Evolutionary conservation across 805 yeast species (phyloP).

Genomic region (Lipomyces lipofer): DNA sequence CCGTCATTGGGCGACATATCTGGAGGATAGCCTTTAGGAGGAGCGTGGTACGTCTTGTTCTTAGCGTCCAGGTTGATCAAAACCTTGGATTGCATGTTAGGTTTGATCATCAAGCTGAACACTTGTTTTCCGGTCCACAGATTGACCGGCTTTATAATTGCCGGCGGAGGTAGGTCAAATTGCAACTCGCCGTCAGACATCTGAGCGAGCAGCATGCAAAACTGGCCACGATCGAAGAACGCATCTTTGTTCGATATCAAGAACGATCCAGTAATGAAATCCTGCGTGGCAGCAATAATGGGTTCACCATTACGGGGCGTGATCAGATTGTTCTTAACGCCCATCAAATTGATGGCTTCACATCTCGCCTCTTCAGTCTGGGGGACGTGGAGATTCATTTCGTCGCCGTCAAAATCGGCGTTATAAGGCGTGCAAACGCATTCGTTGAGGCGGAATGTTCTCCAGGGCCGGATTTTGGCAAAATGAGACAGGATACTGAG

Average conservation of each 20-base stretch:
- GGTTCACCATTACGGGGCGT: slow-evolving; percentile 99
- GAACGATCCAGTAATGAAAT: slow-evolving; percentile 95
- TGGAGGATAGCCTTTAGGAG: slow-evolving; percentile 65
- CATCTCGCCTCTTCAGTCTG: slow-evolving; percentile 99
- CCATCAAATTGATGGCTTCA: slow-evolving; percentile 98
- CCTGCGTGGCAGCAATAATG: slow-evolving; percentile 98
- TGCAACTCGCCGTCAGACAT: slow-evolving; percentile 91
- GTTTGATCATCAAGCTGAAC: slow-evolving; percentile 81
- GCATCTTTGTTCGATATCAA: slow-evolving; percentile 90
- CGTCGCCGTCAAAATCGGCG: slow-evolving; percentile 99
- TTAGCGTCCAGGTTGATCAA: slow-evolving; percentile 91
- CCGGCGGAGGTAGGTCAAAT: slow-evolving; percentile 94
- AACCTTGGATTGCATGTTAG: slow-evolving; percentile 74
- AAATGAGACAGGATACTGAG: slow-evolving; percentile 91
- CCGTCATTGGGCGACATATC: slow-evolving; percentile 99
- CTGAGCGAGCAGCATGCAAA: slow-evolving; percentile 82
- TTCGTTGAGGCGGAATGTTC: slow-evolving; percentile 94
- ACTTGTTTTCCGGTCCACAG: slow-evolving; percentile 99
- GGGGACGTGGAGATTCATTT: slow-evolving; percentile 98
- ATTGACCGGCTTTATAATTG: slow-evolving; percentile 82
- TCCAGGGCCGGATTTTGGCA: slow-evolving; percentile 96
- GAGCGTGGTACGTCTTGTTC: slow-evolving; percentile 84
- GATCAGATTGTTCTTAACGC: slow-evolving; percentile 88
- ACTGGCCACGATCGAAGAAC: slow-evolving; percentile 82
- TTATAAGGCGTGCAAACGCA: slow-evolving; percentile 99